These are phyloP conservation scores for Tuber melanosporum DNA, from an alignment of 495 filamentous ascomycete genomes.

Conservation along the genomic window DNA sequence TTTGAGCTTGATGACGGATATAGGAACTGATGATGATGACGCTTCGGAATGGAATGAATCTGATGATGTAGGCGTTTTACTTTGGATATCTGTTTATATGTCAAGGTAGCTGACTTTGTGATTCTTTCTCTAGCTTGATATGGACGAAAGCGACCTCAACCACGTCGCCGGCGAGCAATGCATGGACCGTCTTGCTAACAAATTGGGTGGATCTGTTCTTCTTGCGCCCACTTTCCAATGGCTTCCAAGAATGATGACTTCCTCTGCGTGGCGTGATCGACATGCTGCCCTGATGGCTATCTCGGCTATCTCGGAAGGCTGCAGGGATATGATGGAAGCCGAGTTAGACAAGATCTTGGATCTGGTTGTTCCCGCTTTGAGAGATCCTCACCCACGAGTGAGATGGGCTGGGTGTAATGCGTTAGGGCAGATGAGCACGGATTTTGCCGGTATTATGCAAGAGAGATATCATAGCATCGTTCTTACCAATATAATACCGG, in stretches of 20 bases:
- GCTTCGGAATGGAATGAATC: constrained; percentile 86
- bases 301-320: constrained; percentile 97
- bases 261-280: constrained; percentile 86
- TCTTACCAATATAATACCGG: constrained; percentile 83
- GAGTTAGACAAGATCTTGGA: constrained; percentile 91
- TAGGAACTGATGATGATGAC: constrained; percentile 91
- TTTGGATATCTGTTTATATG: constrained; percentile 27
- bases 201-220: constrained; percentile 79
- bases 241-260: constrained; percentile 97
- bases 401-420: constrained; percentile 98
- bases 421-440: constrained; percentile 99
- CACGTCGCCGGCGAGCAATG: constrained; percentile 98
- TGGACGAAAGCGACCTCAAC: constrained; percentile 93
- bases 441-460: constrained; percentile 98
- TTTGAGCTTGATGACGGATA: constrained; percentile 97
- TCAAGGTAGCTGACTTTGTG: constrained; percentile 12
- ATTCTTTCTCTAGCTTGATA: constrained; percentile 58
- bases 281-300: constrained; percentile 99
- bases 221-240: constrained; percentile 91
- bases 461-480: constrained; percentile 84
- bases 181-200: constrained; percentile 97
- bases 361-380: constrained; percentile 85
- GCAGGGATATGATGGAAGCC: constrained; percentile 88
- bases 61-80: constrained; percentile 65
- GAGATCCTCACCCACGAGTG: constrained; percentile 85